Base-by-base conservation (phyloP, 1,284 basidiomycete species). In the Pascua guehoae region DNA sequence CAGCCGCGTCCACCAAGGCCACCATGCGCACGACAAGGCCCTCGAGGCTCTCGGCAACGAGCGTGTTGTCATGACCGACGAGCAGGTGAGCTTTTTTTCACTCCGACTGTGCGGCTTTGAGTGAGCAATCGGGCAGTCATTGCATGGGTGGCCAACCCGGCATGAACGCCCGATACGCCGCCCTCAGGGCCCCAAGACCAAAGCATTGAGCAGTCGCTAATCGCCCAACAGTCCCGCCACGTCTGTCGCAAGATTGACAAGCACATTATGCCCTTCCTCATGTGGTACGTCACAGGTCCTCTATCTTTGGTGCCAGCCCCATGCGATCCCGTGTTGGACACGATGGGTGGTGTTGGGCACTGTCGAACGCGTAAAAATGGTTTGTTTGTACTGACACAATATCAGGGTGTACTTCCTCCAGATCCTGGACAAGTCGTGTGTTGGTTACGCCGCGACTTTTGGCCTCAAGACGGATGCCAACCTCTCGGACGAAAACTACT, bases 341-440 rank as follows among this genome's bases (percentile, higher is more conserved):
- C 9, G 43, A 17, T 9, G 16, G 43, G 24, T 32, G 24, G 24
- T 32, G 24, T 3, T 32, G 24, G 24, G 24, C 24, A 32, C 24
- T 32, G 7, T 32, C 24, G 7, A 32, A 32, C 24, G 24, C 24
- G 24, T 32, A 7, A 17, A 15, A 12, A 46, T 4, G n/a, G 24
- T 7, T 32, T 32, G 24, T 32, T 32, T 46, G 17, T 10, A 10
- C 16, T 44, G 24, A 39, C 16, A 51, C 41, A 37, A 3, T 32
- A 32, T 5, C 50, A 51, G 50, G 50, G 68, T 73, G 15, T 73
- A 73, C 58, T 71, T 73, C 60, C 62, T 73, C 16, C 72, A 74
- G 52, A 73, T 73, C 47, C 58, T 74, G 41, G 74, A 75, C 64
- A 75, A 75, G 60, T 52, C 51, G 41, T 57, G 55, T 38, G 69